These are phyloP conservation scores for Sanghuangporus weigelae DNA, from an alignment of 1,284 basidiomycete species.

Conservation along the genomic window DNA sequence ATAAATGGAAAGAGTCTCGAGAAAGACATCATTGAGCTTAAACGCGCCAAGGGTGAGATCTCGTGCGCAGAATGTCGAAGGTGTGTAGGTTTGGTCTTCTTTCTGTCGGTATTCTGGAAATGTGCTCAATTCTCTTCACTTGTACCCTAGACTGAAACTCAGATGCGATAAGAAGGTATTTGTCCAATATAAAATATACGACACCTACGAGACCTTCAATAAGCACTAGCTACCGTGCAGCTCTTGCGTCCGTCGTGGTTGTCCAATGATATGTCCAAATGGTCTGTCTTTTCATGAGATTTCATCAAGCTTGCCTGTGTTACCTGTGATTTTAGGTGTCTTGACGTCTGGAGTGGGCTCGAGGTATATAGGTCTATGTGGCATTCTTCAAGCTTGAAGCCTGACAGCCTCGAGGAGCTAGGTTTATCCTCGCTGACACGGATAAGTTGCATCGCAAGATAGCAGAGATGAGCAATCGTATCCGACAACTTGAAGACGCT, in stretches of 20 bases:
- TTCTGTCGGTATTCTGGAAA: background rate
- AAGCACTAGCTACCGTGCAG: constrained; percentile 9
- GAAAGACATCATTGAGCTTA: background rate
- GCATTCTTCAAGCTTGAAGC: background rate
- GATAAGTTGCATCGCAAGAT: constrained; percentile 21
- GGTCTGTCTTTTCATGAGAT: background rate
- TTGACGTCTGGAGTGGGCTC: background rate
- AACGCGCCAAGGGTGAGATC: background rate
- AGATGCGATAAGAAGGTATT: constrained; percentile 7
- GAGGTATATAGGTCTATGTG: background rate
- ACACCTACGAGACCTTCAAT: background rate
- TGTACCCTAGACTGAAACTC: constrained; percentile 4
- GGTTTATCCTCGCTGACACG: constrained; percentile 21
- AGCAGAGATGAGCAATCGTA: constrained; percentile 18
- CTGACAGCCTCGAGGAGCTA: background rate
- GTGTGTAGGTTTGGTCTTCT: background rate
- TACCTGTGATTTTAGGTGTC: background rate
- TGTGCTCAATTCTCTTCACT: background rate
- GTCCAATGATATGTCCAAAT: constrained; percentile 13
- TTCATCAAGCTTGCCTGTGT: background rate
- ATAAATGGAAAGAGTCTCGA: too few species aligned
- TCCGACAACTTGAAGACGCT: constrained; percentile 21
- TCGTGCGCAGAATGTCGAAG: constrained; percentile 7
- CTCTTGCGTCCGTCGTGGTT: constrained; percentile 9
- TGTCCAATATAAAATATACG: background rate